Percentiles rank a stretch among this genome's conserved stretches.
These are phyloP conservation scores for Puccinellia tenuiflora DNA, from an alignment of 176 grass and related monocot species.

Conservation along the genomic window DNA sequence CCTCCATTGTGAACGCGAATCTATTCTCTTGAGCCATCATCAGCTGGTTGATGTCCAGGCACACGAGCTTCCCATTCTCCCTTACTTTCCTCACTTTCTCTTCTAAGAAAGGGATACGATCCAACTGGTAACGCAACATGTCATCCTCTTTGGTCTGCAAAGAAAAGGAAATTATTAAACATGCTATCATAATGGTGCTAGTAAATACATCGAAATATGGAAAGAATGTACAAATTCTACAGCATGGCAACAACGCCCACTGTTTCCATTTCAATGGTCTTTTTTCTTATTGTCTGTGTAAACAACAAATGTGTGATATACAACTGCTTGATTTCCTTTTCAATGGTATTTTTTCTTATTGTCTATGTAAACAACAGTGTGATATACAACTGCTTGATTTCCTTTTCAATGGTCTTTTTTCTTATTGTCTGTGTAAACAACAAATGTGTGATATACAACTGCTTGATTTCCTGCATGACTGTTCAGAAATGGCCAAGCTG, in stretches of 20 bases:
- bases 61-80: slow-evolving; percentile 68
- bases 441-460: neutral
- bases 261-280: neutral
- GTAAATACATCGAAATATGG: neutral
- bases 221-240: neutral
- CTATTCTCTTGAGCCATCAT: slow-evolving; percentile 77
- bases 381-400: neutral
- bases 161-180: neutral
- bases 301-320: neutral
- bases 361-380: neutral
- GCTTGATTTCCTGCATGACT: neutral
- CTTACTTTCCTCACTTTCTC: slow-evolving; percentile 70
- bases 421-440: neutral
- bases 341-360: neutral
- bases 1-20: slow-evolving; percentile 71
- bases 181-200: neutral
- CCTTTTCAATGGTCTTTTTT: neutral
- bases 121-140: slow-evolving; percentile 72
- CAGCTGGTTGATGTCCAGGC: slow-evolving; percentile 72
- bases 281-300: neutral
- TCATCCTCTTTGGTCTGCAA: slow-evolving; percentile 63
- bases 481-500: neutral
- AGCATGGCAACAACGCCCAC: neutral
- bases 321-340: neutral
- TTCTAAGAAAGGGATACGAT: slow-evolving; percentile 72